Percentiles rank a stretch among this genome's conserved stretches.
Conservation (phyloP, 495 filamentous ascomycete species). For the Trichoderma parareesei region DNA sequence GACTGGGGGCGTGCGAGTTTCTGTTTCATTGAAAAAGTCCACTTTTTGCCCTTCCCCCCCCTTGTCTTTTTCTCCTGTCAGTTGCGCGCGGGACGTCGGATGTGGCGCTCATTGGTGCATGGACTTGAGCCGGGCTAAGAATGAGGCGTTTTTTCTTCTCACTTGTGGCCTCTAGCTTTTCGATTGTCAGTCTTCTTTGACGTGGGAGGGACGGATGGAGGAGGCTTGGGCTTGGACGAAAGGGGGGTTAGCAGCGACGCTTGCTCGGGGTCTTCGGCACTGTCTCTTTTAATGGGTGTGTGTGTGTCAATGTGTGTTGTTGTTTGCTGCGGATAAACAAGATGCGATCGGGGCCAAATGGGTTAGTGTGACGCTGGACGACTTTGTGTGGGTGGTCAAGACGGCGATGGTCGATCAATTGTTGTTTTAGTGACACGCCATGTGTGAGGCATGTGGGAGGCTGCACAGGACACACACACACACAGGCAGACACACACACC, state of each 20-base stretch:
- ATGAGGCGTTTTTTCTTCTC: neutral
- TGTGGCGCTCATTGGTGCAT: neutral
- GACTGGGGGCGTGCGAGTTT: neutral
- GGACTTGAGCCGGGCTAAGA: neutral
- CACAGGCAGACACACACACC: no score
- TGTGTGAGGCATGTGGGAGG: no score
- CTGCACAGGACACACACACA: no score
- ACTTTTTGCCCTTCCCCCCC: neutral
- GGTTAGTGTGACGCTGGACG: neutral
- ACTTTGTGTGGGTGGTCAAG: neutral
- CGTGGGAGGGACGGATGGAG: no score
- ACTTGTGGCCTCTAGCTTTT: neutral
- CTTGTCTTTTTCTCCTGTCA: neutral
- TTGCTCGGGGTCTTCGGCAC: no score
- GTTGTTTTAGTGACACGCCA: no score
- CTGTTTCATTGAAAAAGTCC: neutral
- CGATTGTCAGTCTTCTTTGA: neutral
- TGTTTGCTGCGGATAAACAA: no score
- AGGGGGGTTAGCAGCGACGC: no score
- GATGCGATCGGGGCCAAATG: no score
- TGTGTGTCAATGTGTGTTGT: neutral
- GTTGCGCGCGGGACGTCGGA: neutral
- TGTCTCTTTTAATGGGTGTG: no score
- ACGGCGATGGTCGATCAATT: no score
- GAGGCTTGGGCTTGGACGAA: no score